phyloP scores from a whole-genome alignment of 1,284 basidiomycete genomes.

The Omphalotus olearius region DNA sequence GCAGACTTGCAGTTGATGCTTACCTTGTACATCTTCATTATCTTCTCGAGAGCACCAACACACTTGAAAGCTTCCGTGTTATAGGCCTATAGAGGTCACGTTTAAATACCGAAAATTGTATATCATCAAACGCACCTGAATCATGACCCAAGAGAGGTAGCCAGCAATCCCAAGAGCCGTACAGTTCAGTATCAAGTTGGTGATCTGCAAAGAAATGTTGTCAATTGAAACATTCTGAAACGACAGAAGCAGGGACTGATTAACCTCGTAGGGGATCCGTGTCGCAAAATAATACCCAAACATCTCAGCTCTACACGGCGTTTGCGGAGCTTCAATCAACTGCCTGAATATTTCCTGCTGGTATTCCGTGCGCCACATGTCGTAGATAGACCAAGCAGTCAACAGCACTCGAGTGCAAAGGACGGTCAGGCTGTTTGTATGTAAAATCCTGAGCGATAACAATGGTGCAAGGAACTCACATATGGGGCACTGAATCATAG shows the following conservation, averaged over 20 bases:
- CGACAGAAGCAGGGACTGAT: constrained; percentile 6
- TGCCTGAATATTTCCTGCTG: constrained; percentile 30
- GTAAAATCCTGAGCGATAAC: neutral
- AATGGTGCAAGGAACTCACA: constrained; percentile 27
- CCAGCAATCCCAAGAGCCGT: constrained; percentile 38
- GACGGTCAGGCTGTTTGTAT: constrained; percentile 36
- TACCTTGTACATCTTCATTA: constrained; percentile 49
- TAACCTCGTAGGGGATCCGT: constrained; percentile 40
- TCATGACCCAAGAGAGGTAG: constrained; percentile 42
- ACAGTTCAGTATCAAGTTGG: constrained; percentile 42
- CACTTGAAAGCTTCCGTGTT: constrained; percentile 45
- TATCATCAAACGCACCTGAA: constrained; percentile 29
- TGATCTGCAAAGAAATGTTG: constrained; percentile 38
- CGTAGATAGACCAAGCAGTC: constrained; percentile 48
- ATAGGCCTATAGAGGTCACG: constrained; percentile 32
- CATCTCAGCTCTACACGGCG: constrained; percentile 45
- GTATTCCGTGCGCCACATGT: constrained; percentile 40
- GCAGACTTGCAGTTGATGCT: constrained; percentile 4
- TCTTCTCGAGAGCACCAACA: constrained; percentile 46
- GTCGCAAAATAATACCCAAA: constrained; percentile 40
- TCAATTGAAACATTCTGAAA: too few species aligned
- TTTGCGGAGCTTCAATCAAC: constrained; percentile 34
- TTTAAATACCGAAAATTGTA: neutral
- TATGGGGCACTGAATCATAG: constrained; percentile 50
- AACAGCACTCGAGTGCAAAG: constrained; percentile 42